Percentiles rank a stretch among this genome's conserved stretches.
Conservation (phyloP, 2,329 filamentous ascomycete genomes). For the Fusarium gaditjirri region DNA sequence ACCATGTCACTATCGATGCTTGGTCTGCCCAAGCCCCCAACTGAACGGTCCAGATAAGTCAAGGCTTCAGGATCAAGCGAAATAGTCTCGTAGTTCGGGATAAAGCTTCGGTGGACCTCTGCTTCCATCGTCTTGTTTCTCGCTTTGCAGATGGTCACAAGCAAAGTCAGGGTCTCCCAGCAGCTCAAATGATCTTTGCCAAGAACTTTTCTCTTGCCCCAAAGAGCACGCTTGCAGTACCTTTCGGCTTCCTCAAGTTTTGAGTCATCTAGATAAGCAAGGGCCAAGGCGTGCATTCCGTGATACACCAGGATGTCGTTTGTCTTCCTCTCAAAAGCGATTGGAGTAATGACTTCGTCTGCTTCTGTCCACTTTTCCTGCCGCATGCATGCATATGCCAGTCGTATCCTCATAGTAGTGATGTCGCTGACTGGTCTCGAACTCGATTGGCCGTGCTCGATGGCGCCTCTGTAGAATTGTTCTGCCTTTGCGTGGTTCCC, state of each 20-base stretch:
- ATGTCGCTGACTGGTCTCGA: background rate
- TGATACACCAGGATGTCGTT: background rate
- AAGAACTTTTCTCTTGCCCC: background rate
- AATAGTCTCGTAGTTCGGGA: background rate
- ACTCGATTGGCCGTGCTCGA: background rate
- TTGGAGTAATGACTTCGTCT: background rate
- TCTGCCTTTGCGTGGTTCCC: background rate
- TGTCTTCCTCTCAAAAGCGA: background rate
- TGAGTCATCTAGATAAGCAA: background rate
- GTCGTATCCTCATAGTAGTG: background rate
- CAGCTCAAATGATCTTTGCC: background rate
- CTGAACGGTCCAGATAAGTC: background rate
- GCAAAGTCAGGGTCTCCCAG: background rate
- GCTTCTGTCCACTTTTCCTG: background rate
- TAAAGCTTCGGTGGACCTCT: background rate
- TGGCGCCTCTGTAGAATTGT: background rate
- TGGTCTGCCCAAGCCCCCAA: rapidly evolving
- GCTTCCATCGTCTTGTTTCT: background rate
- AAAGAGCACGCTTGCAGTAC: background rate
- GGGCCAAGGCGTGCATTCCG: background rate
- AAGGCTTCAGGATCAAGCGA: background rate
- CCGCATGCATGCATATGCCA: background rate
- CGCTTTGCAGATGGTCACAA: background rate
- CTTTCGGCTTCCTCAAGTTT: background rate
- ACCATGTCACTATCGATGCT: rapidly evolving